Evolutionary conservation across 345 rosid species (phyloP), one percentile per base, ranked within the genome.

Genomic region (Durio zibethinus): DNA sequence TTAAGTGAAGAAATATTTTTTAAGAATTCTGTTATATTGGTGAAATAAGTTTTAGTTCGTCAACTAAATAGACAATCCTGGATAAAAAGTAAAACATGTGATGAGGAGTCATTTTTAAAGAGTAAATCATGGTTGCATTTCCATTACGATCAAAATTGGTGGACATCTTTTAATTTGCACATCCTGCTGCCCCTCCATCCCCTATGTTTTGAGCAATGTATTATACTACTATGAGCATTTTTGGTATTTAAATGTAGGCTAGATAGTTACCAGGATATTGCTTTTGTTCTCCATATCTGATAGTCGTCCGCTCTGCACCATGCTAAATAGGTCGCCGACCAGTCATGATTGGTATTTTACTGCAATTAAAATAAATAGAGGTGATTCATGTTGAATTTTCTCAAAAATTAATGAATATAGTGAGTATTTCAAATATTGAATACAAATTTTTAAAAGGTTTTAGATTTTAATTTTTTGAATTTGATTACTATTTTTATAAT

Each of bases 301-400:
- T 65, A 48, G 21, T 20, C 15, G 52, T 74, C 66, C 10, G 16
- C 68, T 53, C n/a, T 65, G 36, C 12, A 12, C 31, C 66, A 42
- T 86, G 50, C 52, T 75, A 78, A 72, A 54, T 84, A 97, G 99
- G 89, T 97, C 31, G 94, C 94, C 61, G 97, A 97, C 80, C 86
- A 77, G 72, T 83, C 90, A 7, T 89, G 97, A 72, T 78, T 84
- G 82, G 82, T 94, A 27, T 97, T 86, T 76, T 89, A 98, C 76
- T 88, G 97, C 85, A n/a, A n/a, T n/a, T n/a, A n/a, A n/a, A n/a
- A n/a, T n/a, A n/a, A n/a, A n/a, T n/a, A n/a, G n/a, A n/a, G n/a
- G n/a, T n/a, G n/a, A n/a, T n/a, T n/a, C n/a, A n/a, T n/a, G n/a
- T n/a, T n/a, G n/a, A n/a, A n/a, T n/a, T n/a, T n/a, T n/a, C n/a